Evolutionary conservation across 768 basidiomycete species (phyloP), one percentile per base, ranked within the genome.

Genomic region (Ephemerocybe angulata): DNA sequence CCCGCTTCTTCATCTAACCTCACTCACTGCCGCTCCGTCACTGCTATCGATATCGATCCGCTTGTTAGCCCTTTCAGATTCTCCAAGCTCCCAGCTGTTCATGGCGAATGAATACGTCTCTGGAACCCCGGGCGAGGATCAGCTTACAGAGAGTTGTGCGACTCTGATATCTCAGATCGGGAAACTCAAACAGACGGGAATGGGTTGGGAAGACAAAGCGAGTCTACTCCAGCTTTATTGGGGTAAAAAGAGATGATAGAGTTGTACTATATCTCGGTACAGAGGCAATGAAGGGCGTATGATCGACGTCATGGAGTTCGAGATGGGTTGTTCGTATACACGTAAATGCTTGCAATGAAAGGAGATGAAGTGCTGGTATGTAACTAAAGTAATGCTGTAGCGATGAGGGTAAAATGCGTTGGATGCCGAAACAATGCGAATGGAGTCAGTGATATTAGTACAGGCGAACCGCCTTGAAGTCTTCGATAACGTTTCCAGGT

Each of bases 171-270:
- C 87, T 29, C 83, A 85, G 64, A 81, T 91, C 30, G 90, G 91
- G 4, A 91, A 87, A 68, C 71, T 92, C 65, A 91, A 90, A 69
- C 76, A 83, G 47, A 79, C 81, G n/a, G 80, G 81, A 4, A 72
- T 90, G 72, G 88, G 90, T 0, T 94, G 91, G 92, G 92, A 94
- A 69, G 89, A 93, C 62, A 94, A 94, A 67, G 72, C 73, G 22
- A 75, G 75, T 29, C 90, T 94, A 64, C 70, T 93, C 57, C 75
- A 84, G 47, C 82, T 90, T 55, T 78, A 77, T 59, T 60, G 64
- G 40, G 65, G 62, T 50, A 75, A 72, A 66, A 66, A 54, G 43
- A 64, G 54, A 53, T 44, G 31, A 46, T 56, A 44, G 46, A 42
- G 17, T 28, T 4, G 44, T 29, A 31, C 10, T 31, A n/a, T 50